Conservation (phyloP, 2,329 filamentous ascomycete genomes). For the Diaporthe velutina region DNA sequence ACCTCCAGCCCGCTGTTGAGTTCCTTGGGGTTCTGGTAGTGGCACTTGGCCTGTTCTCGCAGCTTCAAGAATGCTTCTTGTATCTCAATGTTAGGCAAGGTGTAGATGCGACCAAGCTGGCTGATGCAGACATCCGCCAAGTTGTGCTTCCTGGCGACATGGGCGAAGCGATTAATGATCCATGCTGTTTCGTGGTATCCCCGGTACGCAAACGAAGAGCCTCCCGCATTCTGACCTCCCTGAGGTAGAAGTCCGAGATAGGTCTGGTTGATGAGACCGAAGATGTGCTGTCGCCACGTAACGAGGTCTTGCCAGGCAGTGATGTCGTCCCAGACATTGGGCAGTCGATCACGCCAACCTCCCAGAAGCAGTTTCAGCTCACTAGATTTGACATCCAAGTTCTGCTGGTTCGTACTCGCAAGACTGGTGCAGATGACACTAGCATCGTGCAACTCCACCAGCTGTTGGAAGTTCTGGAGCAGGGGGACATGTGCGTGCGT, state of each 20-base stretch:
- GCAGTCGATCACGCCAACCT: slow-evolving; percentile 94
- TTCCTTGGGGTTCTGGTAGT: slow-evolving; percentile 96
- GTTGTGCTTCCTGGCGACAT: slow-evolving; percentile 96
- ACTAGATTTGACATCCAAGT: slow-evolving; percentile 93
- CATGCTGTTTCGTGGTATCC: slow-evolving; percentile 99
- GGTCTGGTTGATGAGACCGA: slow-evolving; percentile 94
- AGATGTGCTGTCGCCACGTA: slow-evolving; percentile 99
- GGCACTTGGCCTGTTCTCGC: slow-evolving; percentile 98
- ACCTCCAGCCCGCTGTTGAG: slow-evolving; percentile 94
- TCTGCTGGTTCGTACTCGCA: slow-evolving; percentile 83
- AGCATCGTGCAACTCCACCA: slow-evolving; percentile 97
- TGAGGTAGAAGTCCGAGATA: slow-evolving; percentile 89
- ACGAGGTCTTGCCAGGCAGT: slow-evolving; percentile 99
- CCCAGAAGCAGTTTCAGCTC: slow-evolving; percentile 94
- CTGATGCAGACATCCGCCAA: slow-evolving; percentile 97
- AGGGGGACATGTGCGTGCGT: slow-evolving; percentile 96
- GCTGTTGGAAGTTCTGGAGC: slow-evolving; percentile 96
- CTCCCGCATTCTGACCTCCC: slow-evolving; percentile 84
- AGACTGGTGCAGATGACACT: slow-evolving; percentile 96
- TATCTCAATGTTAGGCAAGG: slow-evolving; percentile 98
- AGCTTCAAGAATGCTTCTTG: slow-evolving; percentile 99
- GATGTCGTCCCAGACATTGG: slow-evolving; percentile 99
- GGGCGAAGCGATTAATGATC: slow-evolving; percentile 99
- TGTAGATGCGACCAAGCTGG: slow-evolving; percentile 97
- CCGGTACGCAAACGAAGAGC: slow-evolving; percentile 94